Base-by-base conservation (phyloP, 441 rosid species). In the Populus hybrid region DNA sequence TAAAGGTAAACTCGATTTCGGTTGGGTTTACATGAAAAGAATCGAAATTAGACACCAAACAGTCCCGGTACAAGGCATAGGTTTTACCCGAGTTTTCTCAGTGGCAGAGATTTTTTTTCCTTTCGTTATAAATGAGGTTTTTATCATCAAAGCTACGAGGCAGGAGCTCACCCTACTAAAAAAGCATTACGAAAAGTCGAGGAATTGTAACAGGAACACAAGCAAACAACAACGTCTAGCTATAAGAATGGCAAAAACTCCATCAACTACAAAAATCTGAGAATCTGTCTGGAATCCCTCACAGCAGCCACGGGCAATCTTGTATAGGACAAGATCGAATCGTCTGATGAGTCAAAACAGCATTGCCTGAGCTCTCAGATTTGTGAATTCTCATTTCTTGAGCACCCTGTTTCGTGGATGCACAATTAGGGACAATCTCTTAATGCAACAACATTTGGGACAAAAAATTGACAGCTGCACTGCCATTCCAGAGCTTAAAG, bases 401-500 rank as follows among this genome's bases (percentile, higher is more conserved):
- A 50, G 57, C n/a, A 14, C 18, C 57, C 57, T 14, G 57, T 50
- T 14, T 50, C 57, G 7, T 50, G 57, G 57, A 46, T 14, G 57
- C 57, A 46, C 57, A 14, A 50, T 46, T 46, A 1, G 57, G 57
- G 57, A 50, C 57, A 50, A 1, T 26, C 28, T 26, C 28, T 26
- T 26, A 26, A 26, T 26, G 28, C 2, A 26, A 26, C 28, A 26
- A 26, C 28, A 26, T 46, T 46, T 4, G 57, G 57, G 57, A 50
- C 57, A 50, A 1, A 50, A 14, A 50, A 50, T 50, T 50, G 57
- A 50, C 57, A 16, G 16, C 42, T 69, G 63, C 24, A 46, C 7
- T 71, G 66, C 20, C 73, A 69, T 59, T 72, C 66, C 64, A 36
- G 79, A 18, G 42, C 72, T 69, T 73, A 70, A 78, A 80, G 81